Conservation (phyloP, 2,329 filamentous ascomycete species). For the Thelonectria olida region DNA sequence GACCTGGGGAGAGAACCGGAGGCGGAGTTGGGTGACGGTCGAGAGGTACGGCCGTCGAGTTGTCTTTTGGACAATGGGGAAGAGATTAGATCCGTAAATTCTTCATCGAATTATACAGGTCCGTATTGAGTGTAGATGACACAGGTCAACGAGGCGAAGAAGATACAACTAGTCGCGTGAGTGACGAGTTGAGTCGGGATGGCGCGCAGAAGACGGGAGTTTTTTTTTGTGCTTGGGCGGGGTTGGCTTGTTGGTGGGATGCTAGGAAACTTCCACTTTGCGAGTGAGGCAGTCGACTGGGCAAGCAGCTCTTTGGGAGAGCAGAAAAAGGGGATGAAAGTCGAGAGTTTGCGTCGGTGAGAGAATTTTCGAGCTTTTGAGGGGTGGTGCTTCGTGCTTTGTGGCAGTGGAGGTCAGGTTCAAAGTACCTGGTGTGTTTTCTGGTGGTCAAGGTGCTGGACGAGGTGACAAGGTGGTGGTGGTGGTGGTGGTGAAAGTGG, state of each 20-base stretch:
- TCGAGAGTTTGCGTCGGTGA: slow-evolving; percentile 20
- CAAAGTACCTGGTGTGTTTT: slow-evolving; percentile 14
- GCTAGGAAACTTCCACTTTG: slow-evolving; percentile 1
- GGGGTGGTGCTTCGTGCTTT: slow-evolving; percentile 18
- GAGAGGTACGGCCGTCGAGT: slow-evolving; percentile 36
- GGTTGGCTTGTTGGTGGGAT: slow-evolving; percentile 7
- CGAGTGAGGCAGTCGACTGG: neutral
- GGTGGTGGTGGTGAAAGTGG: neutral
- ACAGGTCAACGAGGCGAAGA: neutral
- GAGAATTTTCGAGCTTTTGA: slow-evolving; percentile 24
- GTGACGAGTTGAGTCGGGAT: slow-evolving; percentile 4
- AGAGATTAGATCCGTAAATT: slow-evolving; percentile 37
- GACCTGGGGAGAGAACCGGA: slow-evolving; percentile 45
- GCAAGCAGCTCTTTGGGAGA: slow-evolving; percentile 11
- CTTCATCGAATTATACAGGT: slow-evolving; percentile 34
- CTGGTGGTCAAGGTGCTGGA: slow-evolving; percentile 9
- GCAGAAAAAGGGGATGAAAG: neutral
- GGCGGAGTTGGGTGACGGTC: slow-evolving; percentile 34
- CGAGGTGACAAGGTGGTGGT: neutral
- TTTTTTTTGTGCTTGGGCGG: slow-evolving; percentile 14
- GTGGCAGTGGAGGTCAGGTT: slow-evolving; percentile 18
- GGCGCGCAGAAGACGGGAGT: neutral
- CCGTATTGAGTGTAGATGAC: neutral
- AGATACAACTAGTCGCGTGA: slow-evolving; percentile 31
- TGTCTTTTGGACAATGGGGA: slow-evolving; percentile 33